A percentile compares a stretch with the other conserved stretches of the same genome.
These are phyloP conservation scores for Ascoidea rubescens DNA, from an alignment of 805 yeast genomes.

Conservation along the genomic window DNA sequence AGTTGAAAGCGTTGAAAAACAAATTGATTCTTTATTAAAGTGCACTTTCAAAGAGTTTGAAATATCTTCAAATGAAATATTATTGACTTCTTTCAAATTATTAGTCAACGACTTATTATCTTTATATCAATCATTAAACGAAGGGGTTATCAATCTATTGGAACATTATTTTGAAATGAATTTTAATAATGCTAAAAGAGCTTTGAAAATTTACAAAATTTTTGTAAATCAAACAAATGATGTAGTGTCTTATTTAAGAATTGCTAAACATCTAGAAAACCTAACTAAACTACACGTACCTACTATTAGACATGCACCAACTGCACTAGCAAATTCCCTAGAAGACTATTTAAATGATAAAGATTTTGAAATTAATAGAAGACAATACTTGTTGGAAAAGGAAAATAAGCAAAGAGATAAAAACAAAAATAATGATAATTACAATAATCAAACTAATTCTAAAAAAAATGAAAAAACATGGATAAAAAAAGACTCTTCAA, in stretches of 20 bases:
- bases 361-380: conserved; percentile 64
- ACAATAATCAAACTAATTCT: conserved; percentile 2
- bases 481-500: conserved; percentile 7
- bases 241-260: conserved; percentile 76
- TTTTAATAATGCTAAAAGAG: conserved; percentile 71
- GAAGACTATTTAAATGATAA: conserved; percentile 86
- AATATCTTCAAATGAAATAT: conserved; percentile 65
- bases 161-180: conserved; percentile 95
- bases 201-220: conserved; percentile 68
- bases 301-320: conserved; percentile 93
- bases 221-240: conserved; percentile 78
- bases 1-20: conserved; percentile 72
- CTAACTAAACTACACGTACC: conserved; percentile 88
- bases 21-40: conserved; percentile 59
- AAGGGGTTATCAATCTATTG: conserved; percentile 85
- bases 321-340: conserved; percentile 73
- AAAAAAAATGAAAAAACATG: conserved; percentile 11
- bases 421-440: conserved; percentile 1
- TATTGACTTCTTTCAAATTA: conserved; percentile 68
- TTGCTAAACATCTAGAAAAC: conserved; percentile 79
- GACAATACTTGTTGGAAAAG: conserved; percentile 64
- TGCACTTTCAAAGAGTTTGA: conserved; percentile 72
- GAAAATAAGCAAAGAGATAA: conserved; percentile 20
- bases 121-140: conserved; percentile 81
- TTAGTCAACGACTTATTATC: conserved; percentile 82